A percentile compares a stretch with the other conserved stretches of the same genome.
Conservation (phyloP, 345 rosid genomes). For the Gossypium thurberi region DNA sequence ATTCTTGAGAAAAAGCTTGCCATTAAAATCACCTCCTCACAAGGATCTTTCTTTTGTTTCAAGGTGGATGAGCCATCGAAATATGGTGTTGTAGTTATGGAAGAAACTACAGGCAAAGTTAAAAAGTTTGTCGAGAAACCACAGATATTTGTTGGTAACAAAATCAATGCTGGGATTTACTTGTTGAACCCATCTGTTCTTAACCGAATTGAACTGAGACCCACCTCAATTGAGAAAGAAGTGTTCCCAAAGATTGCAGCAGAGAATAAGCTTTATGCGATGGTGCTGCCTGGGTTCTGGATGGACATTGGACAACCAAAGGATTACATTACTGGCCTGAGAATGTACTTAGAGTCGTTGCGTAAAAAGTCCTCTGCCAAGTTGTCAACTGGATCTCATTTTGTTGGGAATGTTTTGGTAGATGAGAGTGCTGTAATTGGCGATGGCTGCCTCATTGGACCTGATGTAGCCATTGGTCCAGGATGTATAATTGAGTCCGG, state of each 20-base stretch:
- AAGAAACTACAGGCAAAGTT: slow-evolving; percentile 57
- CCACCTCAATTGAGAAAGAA: slow-evolving; percentile 80
- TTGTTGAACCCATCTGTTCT: slow-evolving; percentile 67
- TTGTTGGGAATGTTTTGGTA: slow-evolving; percentile 65
- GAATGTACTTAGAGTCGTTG: slow-evolving; percentile 62
- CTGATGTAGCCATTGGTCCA: slow-evolving; percentile 77
- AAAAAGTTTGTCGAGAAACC: slow-evolving; percentile 78
- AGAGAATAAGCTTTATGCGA: slow-evolving; percentile 55
- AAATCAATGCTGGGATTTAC: slow-evolving; percentile 77
- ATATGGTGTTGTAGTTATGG: slow-evolving; percentile 78
- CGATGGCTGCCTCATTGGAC: slow-evolving; percentile 72
- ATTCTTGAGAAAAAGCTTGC: neutral
- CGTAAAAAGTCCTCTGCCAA: slow-evolving; percentile 36
- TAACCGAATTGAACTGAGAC: slow-evolving; percentile 59
- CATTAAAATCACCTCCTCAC: no score
- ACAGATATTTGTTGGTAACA: slow-evolving; percentile 70
- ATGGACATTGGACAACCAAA: slow-evolving; percentile 90
- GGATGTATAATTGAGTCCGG: slow-evolving; percentile 66
- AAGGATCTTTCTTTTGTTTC: neutral
- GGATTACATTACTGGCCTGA: slow-evolving; percentile 64
- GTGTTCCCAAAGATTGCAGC: slow-evolving; percentile 76
- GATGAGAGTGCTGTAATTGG: slow-evolving; percentile 61
- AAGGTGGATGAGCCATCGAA: slow-evolving; percentile 84
- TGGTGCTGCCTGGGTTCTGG: slow-evolving; percentile 82
- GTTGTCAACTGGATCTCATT: slow-evolving; percentile 43